These are phyloP conservation scores for Podospora didyma DNA, from an alignment of 495 filamentous ascomycete species.

Conservation along the genomic window DNA sequence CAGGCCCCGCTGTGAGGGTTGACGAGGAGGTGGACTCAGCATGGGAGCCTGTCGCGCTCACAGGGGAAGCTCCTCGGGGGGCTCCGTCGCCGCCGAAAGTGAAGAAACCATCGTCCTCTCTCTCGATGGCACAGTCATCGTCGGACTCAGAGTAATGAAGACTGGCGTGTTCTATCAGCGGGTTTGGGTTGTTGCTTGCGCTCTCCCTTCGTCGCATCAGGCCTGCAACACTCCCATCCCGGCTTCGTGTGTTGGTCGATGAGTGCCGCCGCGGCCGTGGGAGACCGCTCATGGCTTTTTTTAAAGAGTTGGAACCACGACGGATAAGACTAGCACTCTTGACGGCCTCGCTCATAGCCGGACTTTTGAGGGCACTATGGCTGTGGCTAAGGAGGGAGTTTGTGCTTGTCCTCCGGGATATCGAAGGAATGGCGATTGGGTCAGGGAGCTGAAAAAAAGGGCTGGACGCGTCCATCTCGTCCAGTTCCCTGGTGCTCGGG, in stretches of 20 bases:
- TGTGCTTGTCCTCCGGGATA: constrained; percentile 36
- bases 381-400: constrained; percentile 34
- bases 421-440: constrained; percentile 21
- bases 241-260: constrained; percentile 64
- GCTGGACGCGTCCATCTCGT: constrained; percentile 17
- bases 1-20: constrained; percentile 51
- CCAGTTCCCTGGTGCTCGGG: constrained; percentile 17
- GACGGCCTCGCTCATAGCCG: constrained; percentile 36
- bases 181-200: constrained; percentile 65
- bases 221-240: constrained; percentile 82
- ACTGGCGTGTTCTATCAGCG: constrained; percentile 48
- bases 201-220: constrained; percentile 79
- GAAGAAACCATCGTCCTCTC: constrained; percentile 23
- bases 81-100: constrained; percentile 25
- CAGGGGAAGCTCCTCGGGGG: constrained; percentile 30
- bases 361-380: constrained; percentile 22
- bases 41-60: constrained; percentile 34
- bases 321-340: constrained; percentile 37
- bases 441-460: constrained; percentile 39
- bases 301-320: constrained; percentile 38
- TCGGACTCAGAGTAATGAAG: constrained; percentile 62
- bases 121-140: constrained; percentile 47
- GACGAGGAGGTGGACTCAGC: constrained; percentile 26
- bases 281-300: background rate
- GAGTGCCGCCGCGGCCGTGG: constrained; percentile 55